A percentile compares a stretch with the other conserved stretches of the same genome.
phyloP scores from a whole-genome alignment of 2,329 filamentous ascomycete species.

The Ceratocystis diversiconidia region DNA sequence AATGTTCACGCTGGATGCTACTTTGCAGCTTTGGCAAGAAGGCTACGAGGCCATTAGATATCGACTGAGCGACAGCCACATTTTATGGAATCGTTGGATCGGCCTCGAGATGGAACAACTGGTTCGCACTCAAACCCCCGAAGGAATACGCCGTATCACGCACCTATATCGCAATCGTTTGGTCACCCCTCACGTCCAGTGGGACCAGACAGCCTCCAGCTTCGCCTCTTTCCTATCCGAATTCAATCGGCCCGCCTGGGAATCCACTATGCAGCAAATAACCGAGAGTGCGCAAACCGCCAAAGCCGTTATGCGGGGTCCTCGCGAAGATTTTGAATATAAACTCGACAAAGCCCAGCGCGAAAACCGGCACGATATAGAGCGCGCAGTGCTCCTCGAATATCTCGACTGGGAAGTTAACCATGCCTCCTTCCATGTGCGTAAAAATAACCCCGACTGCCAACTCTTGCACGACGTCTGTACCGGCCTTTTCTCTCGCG shows the following conservation, averaged over 20 bases:
- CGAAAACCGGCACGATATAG: slow-evolving; percentile 39
- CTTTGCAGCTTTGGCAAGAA: slow-evolving; percentile 56
- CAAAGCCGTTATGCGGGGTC: slow-evolving; percentile 43
- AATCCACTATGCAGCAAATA: slow-evolving; percentile 55
- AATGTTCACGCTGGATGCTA: slow-evolving; percentile 53
- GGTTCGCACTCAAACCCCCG: slow-evolving; percentile 37
- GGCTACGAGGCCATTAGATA: slow-evolving; percentile 59
- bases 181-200: slow-evolving; percentile 56
- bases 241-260: slow-evolving; percentile 57
- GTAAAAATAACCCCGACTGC: slow-evolving; percentile 32
- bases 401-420: slow-evolving; percentile 79
- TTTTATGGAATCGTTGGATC: slow-evolving; percentile 67
- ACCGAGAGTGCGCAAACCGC: slow-evolving; percentile 49
- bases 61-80: slow-evolving; percentile 61
- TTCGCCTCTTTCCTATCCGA: slow-evolving; percentile 63
- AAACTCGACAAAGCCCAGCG: slow-evolving; percentile 46
- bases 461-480: slow-evolving; percentile 38
- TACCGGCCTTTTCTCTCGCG: slow-evolving; percentile 62
- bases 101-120: slow-evolving; percentile 57
- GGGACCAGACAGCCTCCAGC: slow-evolving; percentile 59
- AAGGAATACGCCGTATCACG: slow-evolving; percentile 50
- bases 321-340: slow-evolving; percentile 55
- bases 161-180: slow-evolving; percentile 58
- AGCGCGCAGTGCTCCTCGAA: slow-evolving; percentile 40
- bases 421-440: slow-evolving; percentile 35